Evolutionary conservation across 169 alveolate genomes (phyloP), one percentile per base, ranked within the genome.

Genomic region (Eimeria maxima): DNA sequence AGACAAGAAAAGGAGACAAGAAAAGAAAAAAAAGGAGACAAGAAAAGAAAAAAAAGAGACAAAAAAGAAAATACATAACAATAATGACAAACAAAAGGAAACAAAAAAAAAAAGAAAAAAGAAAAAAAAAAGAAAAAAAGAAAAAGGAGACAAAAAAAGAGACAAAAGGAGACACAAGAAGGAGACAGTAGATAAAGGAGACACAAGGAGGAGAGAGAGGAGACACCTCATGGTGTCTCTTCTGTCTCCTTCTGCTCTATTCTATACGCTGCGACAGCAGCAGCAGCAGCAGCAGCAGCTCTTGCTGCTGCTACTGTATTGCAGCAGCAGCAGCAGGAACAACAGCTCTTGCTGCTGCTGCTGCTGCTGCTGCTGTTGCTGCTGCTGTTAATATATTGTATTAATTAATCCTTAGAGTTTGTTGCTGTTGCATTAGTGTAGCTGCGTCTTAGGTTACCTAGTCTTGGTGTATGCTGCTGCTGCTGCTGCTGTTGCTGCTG

Each of bases 291-390:
- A 13, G 67, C 67, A 13, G 67, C 67, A 13, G 67, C 67, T 57
- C n/a, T 24, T 57, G 67, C 67, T 57, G 67, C 67, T 57, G 67
- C 24, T 57, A 5, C 67, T 57, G 67, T 57, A 24, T 24, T 57
- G 67, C 22, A 13, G 22, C 67, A 13, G 67, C 24, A 8, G 67
- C 24, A 13, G 67, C 24, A 13, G 22, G n/a, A 13, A 3, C 67
- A 13, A 24, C 67, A 13, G 67, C 67, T 8, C 24, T 24, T 57
- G 67, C 24, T 8, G 67, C 67, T 8, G 67, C 24, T 8, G 10
- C 67, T 57, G 67, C 67, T 57, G 67, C 24, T 57, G 67, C 67
- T 27, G 80, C 80, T 27, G 80, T 45, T 27, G 80, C 80, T 69
- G 45, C 38, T 69, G 38, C 44, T 69, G 80, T 45, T 69, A 45